These are phyloP conservation scores for Lolium perenne DNA, from an alignment of 176 grass and related monocot genomes.

Conservation along the genomic window DNA sequence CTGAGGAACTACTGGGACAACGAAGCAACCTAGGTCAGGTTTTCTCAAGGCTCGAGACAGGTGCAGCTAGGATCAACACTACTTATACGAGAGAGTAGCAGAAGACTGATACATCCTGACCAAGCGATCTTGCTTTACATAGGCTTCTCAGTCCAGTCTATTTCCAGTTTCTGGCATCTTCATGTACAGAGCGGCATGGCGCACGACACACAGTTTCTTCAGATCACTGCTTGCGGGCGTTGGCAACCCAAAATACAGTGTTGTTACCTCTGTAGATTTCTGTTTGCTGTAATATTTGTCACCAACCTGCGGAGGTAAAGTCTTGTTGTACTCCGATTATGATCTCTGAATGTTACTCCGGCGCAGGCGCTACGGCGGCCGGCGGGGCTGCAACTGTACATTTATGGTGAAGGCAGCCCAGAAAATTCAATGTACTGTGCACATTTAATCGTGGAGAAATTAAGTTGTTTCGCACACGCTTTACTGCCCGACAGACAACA, in stretches of 20 bases:
- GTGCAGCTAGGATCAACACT: neutral
- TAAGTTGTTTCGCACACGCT: neutral
- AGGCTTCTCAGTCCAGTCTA: slow-evolving; percentile 4
- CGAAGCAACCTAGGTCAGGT: slow-evolving; percentile 40
- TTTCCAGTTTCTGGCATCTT: neutral
- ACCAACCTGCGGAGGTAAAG: slow-evolving; percentile 16
- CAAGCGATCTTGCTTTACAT: neutral
- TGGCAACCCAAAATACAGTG: too few species aligned
- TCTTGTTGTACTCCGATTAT: neutral
- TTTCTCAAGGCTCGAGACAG: neutral
- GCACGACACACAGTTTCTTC: neutral
- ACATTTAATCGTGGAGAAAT: slow-evolving; percentile 41
- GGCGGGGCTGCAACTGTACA: slow-evolving; percentile 23
- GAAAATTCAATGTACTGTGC: slow-evolving; percentile 48
- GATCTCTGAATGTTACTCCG: slow-evolving; percentile 7
- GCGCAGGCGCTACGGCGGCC: neutral
- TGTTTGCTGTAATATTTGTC: slow-evolving; percentile 14
- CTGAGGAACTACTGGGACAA: slow-evolving; percentile 93
- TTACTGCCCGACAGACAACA: slow-evolving; percentile 42
- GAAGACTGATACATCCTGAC: neutral
- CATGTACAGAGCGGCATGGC: slow-evolving; percentile 1
- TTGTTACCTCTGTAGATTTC: neutral
- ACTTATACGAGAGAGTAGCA: neutral
- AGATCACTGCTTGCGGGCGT: neutral
- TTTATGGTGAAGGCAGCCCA: slow-evolving; percentile 40